Base-by-base conservation (phyloP, 1,284 basidiomycete species). In the Ganoderma boninense region DNA sequence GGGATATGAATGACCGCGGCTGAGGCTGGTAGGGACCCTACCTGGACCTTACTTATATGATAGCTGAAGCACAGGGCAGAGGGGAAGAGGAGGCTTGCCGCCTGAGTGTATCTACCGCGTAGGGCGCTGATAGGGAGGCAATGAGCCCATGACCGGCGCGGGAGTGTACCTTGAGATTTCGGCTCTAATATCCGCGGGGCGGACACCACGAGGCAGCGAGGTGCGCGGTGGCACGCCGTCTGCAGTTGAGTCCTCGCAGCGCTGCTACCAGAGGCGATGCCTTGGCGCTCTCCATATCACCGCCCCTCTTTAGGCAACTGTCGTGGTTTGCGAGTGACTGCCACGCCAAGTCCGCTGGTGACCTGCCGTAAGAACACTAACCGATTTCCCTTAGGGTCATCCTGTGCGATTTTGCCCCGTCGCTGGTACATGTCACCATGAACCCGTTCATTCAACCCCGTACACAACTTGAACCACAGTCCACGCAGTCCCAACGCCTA, bases 51-150 rank as follows among this genome's bases (percentile, higher is more conserved):
- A 40, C 38, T 73, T 74, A 65, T 72, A 72, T 69, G 67, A 43
- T 20, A n/a, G 11, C 63, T 43, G 60, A 26, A 66, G 61, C 49
- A 70, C 72, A 71, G 74, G 74, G 74, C 74, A 75, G 49, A 75
- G 74, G 74, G 74, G 72, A 75, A 64, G 63, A 35, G 40, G 35
- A 61, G 66, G 62, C 69, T 64, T 69, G 73, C 66, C 69, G 69
- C 64, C 61, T 62, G 62, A 66, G 70, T 52, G 40, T 66, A 38
- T 68, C 64, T 49, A 62, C 60, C 66, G 63, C 66, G 38, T 61
- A 62, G 64, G 64, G 70, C 60, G 49, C 43, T 67, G 70, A 70
- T 69, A 26, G 23, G 23, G 69, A 70, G 70, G 63, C 67, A 66
- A 64, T 62, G 57, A 59, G 60, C 56, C 65, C 70, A 72, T 69